phyloP scores from a whole-genome alignment of 495 filamentous ascomycete genomes.

The Xylona heveae region DNA sequence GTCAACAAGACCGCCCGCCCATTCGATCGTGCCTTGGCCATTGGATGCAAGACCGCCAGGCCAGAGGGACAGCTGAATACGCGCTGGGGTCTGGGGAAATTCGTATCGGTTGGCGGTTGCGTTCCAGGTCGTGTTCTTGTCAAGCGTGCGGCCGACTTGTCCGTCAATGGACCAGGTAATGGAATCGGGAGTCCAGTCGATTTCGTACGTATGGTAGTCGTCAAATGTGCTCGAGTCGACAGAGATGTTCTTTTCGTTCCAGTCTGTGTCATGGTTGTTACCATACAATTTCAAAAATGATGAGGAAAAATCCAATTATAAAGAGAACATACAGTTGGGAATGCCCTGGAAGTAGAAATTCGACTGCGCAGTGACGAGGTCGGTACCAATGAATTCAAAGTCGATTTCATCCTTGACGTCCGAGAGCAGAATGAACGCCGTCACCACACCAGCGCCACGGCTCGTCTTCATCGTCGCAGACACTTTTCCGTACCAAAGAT shows the following conservation, averaged over 20 bases:
- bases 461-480: constrained; percentile 71
- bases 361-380: constrained; percentile 59
- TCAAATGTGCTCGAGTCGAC: constrained; percentile 46
- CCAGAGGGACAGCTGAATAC: constrained; percentile 90
- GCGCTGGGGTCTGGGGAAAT: constrained; percentile 84
- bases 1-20: constrained; percentile 79
- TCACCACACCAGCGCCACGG: constrained; percentile 70
- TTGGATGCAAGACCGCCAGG: constrained; percentile 69
- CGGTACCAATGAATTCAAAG: constrained; percentile 77
- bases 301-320: not conserved
- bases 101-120: constrained; percentile 58
- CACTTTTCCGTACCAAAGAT: constrained; percentile 95
- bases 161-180: constrained; percentile 79
- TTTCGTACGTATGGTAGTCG: constrained; percentile 76
- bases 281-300: constrained; percentile 1
- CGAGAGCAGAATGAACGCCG: constrained; percentile 82
- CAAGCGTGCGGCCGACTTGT: constrained; percentile 44
- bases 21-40: constrained; percentile 64
- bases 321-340: constrained; percentile 53
- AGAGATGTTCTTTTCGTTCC: constrained; percentile 48
- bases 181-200: constrained; percentile 74
- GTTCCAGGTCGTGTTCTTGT: constrained; percentile 67
- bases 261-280: constrained; percentile 27
- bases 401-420: constrained; percentile 98
- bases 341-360: constrained; percentile 97